These are phyloP conservation scores for Vitis hybrid DNA, from an alignment of 177 flowering plant species.

Conservation along the genomic window DNA sequence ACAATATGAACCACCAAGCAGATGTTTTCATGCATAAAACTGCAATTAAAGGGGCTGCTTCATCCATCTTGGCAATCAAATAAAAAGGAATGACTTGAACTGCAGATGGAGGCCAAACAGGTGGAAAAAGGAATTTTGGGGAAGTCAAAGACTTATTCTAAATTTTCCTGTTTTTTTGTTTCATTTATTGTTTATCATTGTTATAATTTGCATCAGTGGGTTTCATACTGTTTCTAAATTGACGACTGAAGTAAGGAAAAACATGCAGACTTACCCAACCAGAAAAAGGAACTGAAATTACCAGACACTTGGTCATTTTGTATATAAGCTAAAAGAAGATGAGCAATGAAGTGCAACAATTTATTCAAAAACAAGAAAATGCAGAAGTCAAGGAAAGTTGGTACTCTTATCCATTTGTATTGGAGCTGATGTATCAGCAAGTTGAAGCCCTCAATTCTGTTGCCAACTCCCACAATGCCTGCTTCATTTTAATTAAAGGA, in stretches of 20 bases:
- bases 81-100: neutral
- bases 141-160: neutral
- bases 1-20: neutral
- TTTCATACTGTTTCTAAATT: neutral
- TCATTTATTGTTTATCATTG: neutral
- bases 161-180: neutral
- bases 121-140: neutral
- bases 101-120: neutral
- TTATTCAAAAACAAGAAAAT: neutral
- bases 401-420: conserved; percentile 39
- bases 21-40: neutral
- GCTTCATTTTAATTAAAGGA: conserved; percentile 8
- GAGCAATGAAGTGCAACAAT: neutral
- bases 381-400: conserved; percentile 3
- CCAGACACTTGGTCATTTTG: neutral
- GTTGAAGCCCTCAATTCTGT: conserved; percentile 7
- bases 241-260: neutral
- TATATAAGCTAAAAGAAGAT: neutral
- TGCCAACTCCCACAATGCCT: conserved; percentile 14
- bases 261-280: neutral
- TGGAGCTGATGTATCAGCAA: conserved; percentile 4
- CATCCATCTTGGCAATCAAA: neutral
- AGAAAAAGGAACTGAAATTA: too few species aligned
- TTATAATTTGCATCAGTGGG: neutral
- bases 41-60: neutral